Evolutionary conservation across 2,329 filamentous ascomycete species (phyloP).

Genomic region (Penicillium sp.): DNA sequence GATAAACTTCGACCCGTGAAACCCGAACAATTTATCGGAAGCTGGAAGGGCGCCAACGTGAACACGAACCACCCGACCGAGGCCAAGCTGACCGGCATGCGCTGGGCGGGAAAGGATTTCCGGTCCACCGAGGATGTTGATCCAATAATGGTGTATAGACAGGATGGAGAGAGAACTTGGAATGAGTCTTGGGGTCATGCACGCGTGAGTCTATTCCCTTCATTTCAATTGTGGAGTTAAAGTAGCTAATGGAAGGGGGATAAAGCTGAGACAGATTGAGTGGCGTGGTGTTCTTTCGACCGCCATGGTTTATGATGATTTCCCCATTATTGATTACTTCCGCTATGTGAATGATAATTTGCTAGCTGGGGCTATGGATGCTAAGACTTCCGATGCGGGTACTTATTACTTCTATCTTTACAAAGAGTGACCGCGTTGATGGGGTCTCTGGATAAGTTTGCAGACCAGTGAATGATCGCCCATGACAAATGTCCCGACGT

Average conservation of each 20-base stretch:
- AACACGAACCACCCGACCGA: too few species aligned
- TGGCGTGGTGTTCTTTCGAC: conserved; percentile 15
- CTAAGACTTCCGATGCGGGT: conserved; percentile 6
- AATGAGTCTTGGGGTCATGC: conserved; percentile 12
- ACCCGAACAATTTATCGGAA: too few species aligned
- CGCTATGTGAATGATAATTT: conserved; percentile 15
- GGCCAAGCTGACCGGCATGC: too few species aligned
- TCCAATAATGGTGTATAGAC: conserved; percentile 10
- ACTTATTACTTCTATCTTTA: conserved; percentile 15
- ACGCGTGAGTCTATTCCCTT: conserved; percentile 2
- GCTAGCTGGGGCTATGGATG: conserved; percentile 23
- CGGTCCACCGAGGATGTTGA: too few species aligned
- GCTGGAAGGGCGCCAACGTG: too few species aligned
- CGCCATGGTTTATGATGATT: conserved; percentile 21
- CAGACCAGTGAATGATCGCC: too few species aligned
- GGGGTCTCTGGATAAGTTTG: background rate
- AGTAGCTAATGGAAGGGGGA: too few species aligned
- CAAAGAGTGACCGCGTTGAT: conserved; percentile 1
- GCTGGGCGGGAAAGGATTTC: too few species aligned
- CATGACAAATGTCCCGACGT: too few species aligned
- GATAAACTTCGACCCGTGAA: too few species aligned
- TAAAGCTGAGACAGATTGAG: conserved; percentile 17
- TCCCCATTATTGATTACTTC: conserved; percentile 25
- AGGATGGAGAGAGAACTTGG: conserved; percentile 3
- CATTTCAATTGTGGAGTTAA: background rate